Base-by-base conservation (phyloP, 1,139 yeast genomes). In the Spathaspora jeffriesii region DNA sequence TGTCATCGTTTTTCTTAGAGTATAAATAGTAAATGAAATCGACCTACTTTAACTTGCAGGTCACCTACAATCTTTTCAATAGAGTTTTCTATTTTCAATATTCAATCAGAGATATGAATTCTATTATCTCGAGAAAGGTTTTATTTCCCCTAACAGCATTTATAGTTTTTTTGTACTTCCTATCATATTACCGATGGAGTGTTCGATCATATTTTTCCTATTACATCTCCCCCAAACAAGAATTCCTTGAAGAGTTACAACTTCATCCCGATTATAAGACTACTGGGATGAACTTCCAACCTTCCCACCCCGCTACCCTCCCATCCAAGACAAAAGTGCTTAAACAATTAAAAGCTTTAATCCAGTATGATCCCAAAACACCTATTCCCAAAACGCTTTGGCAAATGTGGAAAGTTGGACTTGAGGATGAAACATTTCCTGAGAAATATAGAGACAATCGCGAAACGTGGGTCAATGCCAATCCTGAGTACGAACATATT, bases 371-470 rank as follows among this genome's bases (percentile, higher is more conserved):
- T 49, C 73, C 82, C 2, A 52, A 65, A 17, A 67, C 71, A 46
- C 75, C 77, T 11, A 81, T 88, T 50, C 96, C 93, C 25, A 85
- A 84, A 50, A 78, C 78, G 50, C 82, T 93, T 40, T 93, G 98
- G 97, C 99, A 93, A 67, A 93, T 98, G 1, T 93, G 98, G 97
- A 92, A 91, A 67, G 84, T 80, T 10, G 80, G 78, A 7, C 58
- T 78, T 21, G 74, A 75, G 11, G 81, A 84, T 53, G 69, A 68
- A 5, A 64, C 70, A 1, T 81, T 85, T 54, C 88, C 93, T 3
- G 48, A 61, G 11, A 60, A 65, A 14, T 84, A 81, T 55, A 63
- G 56, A 38, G 46, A 55, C 45, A 64, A 65, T 50, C 74, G 77
- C 69, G 46, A 65, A 56, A 52, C 73, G 9, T 92, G 98, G 98